phyloP scores from a whole-genome alignment of 176 grass and related monocot species.

The Ananas comosus region DNA sequence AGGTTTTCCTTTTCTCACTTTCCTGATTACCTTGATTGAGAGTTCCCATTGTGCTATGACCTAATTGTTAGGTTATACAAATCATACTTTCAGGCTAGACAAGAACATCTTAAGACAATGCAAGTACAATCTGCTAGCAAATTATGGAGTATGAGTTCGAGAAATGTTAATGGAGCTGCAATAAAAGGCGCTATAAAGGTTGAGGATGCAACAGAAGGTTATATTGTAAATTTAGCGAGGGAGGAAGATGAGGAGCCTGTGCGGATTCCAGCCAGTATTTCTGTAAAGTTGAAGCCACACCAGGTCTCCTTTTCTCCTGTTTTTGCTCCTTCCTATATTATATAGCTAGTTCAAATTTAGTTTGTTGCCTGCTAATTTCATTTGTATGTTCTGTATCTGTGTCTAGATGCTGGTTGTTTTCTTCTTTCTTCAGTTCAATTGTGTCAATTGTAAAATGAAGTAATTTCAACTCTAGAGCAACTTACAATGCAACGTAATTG shows the following conservation, averaged over 20 bases:
- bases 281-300: constrained; percentile 83
- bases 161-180: constrained; percentile 31
- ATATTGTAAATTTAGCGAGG: constrained; percentile 79
- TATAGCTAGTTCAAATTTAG: not conserved
- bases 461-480: no score
- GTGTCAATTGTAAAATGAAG: no score
- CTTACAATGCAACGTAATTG: no score
- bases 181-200: constrained; percentile 33
- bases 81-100: constrained; percentile 67
- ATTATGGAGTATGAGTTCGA: constrained; percentile 28
- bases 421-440: not conserved
- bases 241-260: constrained; percentile 79
- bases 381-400: not conserved
- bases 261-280: constrained; percentile 84
- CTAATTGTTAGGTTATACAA: not conserved
- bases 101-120: constrained; percentile 97
- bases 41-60: constrained; percentile 4
- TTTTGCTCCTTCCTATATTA: not conserved
- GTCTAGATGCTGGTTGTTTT: not conserved
- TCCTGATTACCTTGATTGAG: constrained; percentile 14
- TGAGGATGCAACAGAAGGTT: constrained; percentile 52
- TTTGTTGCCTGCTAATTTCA: not conserved
- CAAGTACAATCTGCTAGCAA: constrained; percentile 75
- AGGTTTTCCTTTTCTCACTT: constrained; percentile 38
- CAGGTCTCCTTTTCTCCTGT: constrained; percentile 36